Conservation (phyloP, 1,139 yeast genomes). For the Yamadazyma oceani region DNA sequence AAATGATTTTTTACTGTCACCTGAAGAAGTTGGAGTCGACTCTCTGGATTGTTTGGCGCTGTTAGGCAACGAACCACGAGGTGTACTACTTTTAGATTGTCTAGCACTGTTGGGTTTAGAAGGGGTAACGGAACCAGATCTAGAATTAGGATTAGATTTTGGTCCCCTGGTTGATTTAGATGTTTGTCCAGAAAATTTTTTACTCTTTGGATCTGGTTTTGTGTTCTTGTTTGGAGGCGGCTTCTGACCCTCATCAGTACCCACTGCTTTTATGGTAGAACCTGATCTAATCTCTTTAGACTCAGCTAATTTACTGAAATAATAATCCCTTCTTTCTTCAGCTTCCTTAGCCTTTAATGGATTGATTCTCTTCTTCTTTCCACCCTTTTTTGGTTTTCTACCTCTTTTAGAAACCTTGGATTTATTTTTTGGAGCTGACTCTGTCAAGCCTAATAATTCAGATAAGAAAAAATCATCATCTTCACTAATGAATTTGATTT, state of each 20-base stretch:
- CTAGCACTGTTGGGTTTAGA: conserved; percentile 6
- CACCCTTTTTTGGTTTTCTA: conserved; percentile 28
- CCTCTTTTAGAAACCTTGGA: conserved; percentile 18
- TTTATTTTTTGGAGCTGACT: conserved; percentile 25
- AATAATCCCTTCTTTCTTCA: conserved; percentile 42
- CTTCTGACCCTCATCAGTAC: conserved; percentile 24
- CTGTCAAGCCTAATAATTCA: conserved; percentile 51
- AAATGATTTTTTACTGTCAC: background rate
- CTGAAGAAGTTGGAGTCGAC: conserved; percentile 4
- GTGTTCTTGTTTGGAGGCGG: conserved; percentile 17
- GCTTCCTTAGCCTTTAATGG: conserved; percentile 26
- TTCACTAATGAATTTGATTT: conserved; percentile 40
- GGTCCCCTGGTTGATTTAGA: background rate
- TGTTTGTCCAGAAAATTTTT: too few relatives aligned
- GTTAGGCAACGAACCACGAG: conserved; percentile 3
- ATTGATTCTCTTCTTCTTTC: conserved; percentile 25
- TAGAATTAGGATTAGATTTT: conserved; percentile 5
- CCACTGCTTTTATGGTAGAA: conserved; percentile 44
- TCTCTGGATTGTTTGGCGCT: conserved; percentile 8
- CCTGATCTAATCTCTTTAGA: conserved; percentile 40
- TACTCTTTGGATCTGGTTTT: background rate
- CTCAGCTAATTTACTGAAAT: conserved; percentile 32
- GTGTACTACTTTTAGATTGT: conserved; percentile 5
- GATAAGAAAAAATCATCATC: conserved; percentile 48
- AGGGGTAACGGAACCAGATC: conserved; percentile 6